Base-by-base conservation (phyloP, 768 basidiomycete species). In the Lactarius vividus region DNA sequence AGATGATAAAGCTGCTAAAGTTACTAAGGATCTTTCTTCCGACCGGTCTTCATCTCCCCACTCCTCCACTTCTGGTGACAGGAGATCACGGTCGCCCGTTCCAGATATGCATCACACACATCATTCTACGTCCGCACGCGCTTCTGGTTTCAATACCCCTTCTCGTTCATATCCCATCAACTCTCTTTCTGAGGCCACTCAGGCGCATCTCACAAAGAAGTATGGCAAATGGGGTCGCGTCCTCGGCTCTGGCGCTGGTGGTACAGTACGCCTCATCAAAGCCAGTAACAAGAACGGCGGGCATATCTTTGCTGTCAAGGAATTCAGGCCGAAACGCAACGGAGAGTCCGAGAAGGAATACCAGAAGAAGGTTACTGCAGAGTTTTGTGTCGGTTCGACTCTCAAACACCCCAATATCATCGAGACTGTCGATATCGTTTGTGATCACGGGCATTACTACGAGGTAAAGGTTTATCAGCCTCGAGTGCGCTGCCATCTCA, bases 151-250 rank as follows among this genome's bases (percentile, higher is more conserved):
- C 40, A 39, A 64, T 57, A 68, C 69, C 57, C 65, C 65, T 8
- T 67, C 70, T 10, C 49, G 60, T 60, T 66, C 75, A 16, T 76
- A 79, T 29, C 77, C 80, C 63, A 78, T 86, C 42, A 75, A 81
- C 29, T 91, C 91, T 3, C 84, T 94, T 28, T 86, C 90, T 16
- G 86, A 88, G 57, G 92, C 90, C 6, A 93, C 92, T 2, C 88
- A 96, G 61, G 92, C 92, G 16, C 95, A 97, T 75, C 81, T 99
- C 64, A 80, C 90, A n/a, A 98, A 98, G 80, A 98, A 98, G 82
- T 99, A 99, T 72, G 97, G 97, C 70, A 99, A 99, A 75, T 97
- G 97, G 92, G 97, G 96, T 44, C 86, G 92, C 59, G 87, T 97
- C 20, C 85, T 99, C 10, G 97, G 97, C 31, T 92, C 89, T 33